Base-by-base conservation (phyloP, 2,329 filamentous ascomycete genomes). In the Fusarium sp. region DNA sequence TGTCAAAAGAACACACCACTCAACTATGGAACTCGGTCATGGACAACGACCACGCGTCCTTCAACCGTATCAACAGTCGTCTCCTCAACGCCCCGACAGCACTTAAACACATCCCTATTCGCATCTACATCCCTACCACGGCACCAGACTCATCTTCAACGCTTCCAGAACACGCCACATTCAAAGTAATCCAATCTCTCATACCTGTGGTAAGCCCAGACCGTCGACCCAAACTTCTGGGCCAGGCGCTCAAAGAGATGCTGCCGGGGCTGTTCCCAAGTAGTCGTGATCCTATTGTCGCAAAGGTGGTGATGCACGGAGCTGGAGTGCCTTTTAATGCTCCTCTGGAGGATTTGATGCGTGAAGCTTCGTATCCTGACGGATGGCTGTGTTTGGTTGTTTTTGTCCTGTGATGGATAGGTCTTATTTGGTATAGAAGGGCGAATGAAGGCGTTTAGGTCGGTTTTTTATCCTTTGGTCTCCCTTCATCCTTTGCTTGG, bases 321-420 rank as follows among this genome's bases (percentile, higher is more conserved):
- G 92, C 90, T 2, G 86, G 89, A 1, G 87, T 97, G 60, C 95
- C 96, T 1, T 91, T 98, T 82, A 81, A 83, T 61, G 92, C 94
- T 2, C 90, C 90, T 24, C 79, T 99, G 19, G 92, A 93, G 74
- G 95, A 97, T 46, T 78, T 99, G 59, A 92, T 96, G 80, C 86
- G 89, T 57, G 91, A 91, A 74, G 91, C 92, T 6, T 89, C 93
- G 3, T 98, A 97, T 82, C 89, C 93, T 0, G 96, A 99, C 79
- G 96, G 96, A 0, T 99, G 94, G 91, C 79, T 97, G 26, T 93
- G 93, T 78, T 79, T 97, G 41, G 92, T 93, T 52, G 87, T 97
- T 7, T 85, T 90, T 20, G 90, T 96, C 82, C 83, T 93, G 75
- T 82, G 65, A 77, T 45, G 22, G 20, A 32, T 30, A 40, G 26